A percentile compares a stretch with the other conserved stretches of the same genome.
Evolutionary conservation across 2,329 filamentous ascomycete genomes (phyloP).

Genomic region (Cladobotryum protrusum): DNA sequence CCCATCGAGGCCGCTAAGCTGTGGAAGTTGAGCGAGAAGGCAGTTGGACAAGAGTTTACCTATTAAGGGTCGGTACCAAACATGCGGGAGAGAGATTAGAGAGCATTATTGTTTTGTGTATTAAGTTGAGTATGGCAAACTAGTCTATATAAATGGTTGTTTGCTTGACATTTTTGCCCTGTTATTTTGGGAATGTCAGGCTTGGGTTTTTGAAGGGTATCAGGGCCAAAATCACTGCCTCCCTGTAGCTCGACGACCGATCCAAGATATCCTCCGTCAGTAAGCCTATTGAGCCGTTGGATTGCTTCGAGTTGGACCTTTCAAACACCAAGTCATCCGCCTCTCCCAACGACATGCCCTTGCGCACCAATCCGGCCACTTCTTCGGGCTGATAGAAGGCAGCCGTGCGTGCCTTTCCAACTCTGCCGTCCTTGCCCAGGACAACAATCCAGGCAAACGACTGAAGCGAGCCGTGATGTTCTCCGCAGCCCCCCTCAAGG

Average conservation of each 20-base stretch:
- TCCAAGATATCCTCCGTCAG: constrained; percentile 33
- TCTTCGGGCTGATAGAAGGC: constrained; percentile 33
- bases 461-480: constrained; percentile 20
- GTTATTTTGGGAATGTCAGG: constrained; percentile 22
- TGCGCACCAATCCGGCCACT: constrained; percentile 27
- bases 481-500: constrained; percentile 35
- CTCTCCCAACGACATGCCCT: constrained; percentile 34
- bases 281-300: constrained; percentile 34
- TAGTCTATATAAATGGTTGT: no score
- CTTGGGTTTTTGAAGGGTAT: constrained; percentile 34
- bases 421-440: constrained; percentile 13
- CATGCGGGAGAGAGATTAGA: no score
- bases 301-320: constrained; percentile 31
- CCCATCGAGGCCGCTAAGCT: constrained; percentile 34
- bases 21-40: constrained; percentile 40
- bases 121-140: no score
- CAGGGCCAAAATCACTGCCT: constrained; percentile 34
- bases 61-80: constrained; percentile 12
- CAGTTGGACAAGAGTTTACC: constrained; percentile 37
- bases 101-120: no score
- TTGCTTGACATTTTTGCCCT: no score
- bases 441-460: constrained; percentile 38
- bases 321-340: constrained; percentile 35
- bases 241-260: constrained; percentile 30
- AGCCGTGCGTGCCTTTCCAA: constrained; percentile 33